Base-by-base conservation (phyloP, 257 asterid species). In the Solanum rostratum region DNA sequence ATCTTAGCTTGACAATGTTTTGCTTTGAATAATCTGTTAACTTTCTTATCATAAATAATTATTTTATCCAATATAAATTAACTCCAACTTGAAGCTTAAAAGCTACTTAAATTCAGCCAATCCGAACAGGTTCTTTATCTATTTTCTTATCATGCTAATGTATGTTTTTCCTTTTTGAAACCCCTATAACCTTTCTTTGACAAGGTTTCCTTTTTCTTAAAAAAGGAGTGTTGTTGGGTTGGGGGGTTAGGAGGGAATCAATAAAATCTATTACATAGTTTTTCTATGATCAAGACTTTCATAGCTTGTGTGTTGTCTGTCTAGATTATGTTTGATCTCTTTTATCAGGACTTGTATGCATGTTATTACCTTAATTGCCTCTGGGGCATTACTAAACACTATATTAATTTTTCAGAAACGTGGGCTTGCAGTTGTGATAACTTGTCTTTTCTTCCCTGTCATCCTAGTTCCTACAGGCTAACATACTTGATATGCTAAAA, bases 401-500 rank as follows among this genome's bases (percentile, higher is more conserved):
- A 5, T 20, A 41, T 39, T 22, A 22, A 20, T 15, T 76, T 76
- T 76, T 76, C 62, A 49, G 22, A 49, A 76, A 24, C 27, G 27
- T 49, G 62, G 29, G 30, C 27, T 79, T 49, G 20, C 27, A 10
- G 14, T 27, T 63, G 14, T 80, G 30, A 46, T 74, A 46, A 74
- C 46, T 13, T 14, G 2, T 29, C 66, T 12, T 39, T 33, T 45
- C 63, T 68, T 83, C n/a, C 86, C 43, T 63, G 69, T 81, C 81
- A 10, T 71, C 53, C 6, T 33, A 33, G 39, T 33, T 33, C 39
- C 43, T 69, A 22, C 55, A 19, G 57, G 12, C 80, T 69, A 62
- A 79, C 53, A n/a, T 73, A 27, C 20, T 49, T 78, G 50, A 79
- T 79, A 30, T 66, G 81, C 83, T 20, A 86, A 88, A 79, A 80